Evolutionary conservation across 2,329 filamentous ascomycete species (phyloP).

Genomic region (Botrytis elliptica): DNA sequence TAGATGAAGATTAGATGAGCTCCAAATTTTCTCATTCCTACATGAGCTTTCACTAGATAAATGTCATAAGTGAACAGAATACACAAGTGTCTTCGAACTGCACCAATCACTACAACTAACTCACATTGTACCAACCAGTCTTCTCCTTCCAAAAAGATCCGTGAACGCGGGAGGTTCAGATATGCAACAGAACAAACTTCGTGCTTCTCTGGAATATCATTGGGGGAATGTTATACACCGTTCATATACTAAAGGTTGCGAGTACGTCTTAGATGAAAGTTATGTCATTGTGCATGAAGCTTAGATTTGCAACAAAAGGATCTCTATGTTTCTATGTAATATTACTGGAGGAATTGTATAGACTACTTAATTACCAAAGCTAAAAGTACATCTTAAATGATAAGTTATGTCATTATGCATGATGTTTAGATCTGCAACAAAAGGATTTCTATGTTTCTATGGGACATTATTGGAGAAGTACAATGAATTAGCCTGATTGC

Average conservation of each 20-base stretch:
- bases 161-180: neutral
- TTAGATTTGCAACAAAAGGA: neutral
- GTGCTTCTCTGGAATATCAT: neutral
- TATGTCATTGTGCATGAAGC: neutral
- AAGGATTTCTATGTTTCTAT: neutral
- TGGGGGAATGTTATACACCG: neutral
- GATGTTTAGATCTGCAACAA: neutral
- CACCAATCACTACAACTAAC: fast-evolving
- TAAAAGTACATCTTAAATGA: neutral
- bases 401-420: neutral
- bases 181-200: neutral
- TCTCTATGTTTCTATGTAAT: neutral
- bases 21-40: neutral
- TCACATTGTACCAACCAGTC: neutral
- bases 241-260: no score
- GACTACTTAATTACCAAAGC: neutral
- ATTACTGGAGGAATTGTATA: neutral
- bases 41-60: neutral
- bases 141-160: neutral
- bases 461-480: neutral
- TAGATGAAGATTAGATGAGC: neutral
- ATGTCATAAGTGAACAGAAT: neutral
- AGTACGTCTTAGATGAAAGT: neutral
- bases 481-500: neutral
- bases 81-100: neutral